Evolutionary conservation across 345 rosid genomes (phyloP).

Genomic region (Brassica nigra): DNA sequence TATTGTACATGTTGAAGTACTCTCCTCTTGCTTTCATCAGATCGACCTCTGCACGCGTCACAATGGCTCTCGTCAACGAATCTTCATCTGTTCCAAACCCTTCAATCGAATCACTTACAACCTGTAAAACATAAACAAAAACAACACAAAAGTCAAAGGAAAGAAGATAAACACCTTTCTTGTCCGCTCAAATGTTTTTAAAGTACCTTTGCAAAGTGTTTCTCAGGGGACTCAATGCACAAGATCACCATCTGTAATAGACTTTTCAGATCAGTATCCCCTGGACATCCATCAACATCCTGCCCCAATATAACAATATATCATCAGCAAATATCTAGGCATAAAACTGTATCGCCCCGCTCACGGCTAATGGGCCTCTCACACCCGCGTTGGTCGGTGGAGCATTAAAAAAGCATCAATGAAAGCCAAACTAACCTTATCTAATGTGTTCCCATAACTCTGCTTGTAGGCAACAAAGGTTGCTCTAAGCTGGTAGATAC

Average conservation of each 20-base stretch:
- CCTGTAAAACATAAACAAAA: slow-evolving; percentile 39
- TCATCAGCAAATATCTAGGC: no score
- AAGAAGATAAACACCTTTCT: neutral
- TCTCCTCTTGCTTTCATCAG: slow-evolving; percentile 66
- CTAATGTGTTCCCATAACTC: slow-evolving; percentile 53
- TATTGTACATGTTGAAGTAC: slow-evolving; percentile 53
- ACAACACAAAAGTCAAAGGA: neutral
- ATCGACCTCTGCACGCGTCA: slow-evolving; percentile 80
- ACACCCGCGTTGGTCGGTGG: no score
- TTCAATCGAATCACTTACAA: slow-evolving; percentile 51
- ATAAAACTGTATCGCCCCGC: no score
- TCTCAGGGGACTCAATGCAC: slow-evolving; percentile 73
- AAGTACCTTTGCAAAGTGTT: slow-evolving; percentile 80
- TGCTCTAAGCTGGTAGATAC: slow-evolving; percentile 67
- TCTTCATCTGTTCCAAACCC: slow-evolving; percentile 93
- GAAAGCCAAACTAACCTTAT: slow-evolving; percentile 53
- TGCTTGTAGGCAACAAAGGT: slow-evolving; percentile 66
- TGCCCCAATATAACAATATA: slow-evolving; percentile 26
- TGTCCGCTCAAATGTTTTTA: neutral
- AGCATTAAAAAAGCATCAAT: neutral
- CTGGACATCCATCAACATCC: slow-evolving; percentile 57
- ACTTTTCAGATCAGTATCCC: slow-evolving; percentile 58
- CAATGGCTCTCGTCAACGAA: slow-evolving; percentile 72
- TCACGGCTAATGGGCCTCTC: no score
- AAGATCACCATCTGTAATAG: slow-evolving; percentile 52